Conservation (phyloP, 345 rosid genomes). For the Eucalyptus erythrocorys region DNA sequence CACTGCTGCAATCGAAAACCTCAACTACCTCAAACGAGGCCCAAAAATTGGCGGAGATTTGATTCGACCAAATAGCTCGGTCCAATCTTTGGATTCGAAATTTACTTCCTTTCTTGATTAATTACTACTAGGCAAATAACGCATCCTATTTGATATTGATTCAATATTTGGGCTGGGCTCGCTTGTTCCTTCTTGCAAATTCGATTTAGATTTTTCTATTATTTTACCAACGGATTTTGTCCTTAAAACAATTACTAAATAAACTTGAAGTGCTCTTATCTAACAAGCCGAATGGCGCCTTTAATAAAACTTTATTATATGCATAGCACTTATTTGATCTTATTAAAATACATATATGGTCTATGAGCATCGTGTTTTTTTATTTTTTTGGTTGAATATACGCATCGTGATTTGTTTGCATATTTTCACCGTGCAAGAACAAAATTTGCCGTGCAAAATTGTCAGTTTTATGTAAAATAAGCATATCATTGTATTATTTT, state of each 20-base stretch:
- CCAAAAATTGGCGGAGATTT: no score
- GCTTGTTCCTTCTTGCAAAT: not conserved
- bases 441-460: not conserved
- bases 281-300: not conserved
- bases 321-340: not conserved
- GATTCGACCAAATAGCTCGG: not conserved
- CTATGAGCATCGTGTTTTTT: not conserved
- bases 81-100: not conserved
- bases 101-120: not conserved
- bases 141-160: not conserved
- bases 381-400: no score
- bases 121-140: not conserved
- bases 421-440: not conserved
- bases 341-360: no score
- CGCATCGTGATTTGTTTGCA: not conserved
- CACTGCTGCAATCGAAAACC: not conserved
- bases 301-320: not conserved
- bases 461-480: not conserved
- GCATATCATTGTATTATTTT: not conserved
- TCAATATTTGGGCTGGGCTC: not conserved
- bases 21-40: not conserved
- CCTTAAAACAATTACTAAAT: not conserved
- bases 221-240: not conserved
- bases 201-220: not conserved
- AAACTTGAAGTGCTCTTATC: not conserved